Evolutionary conservation across 768 basidiomycete species (phyloP).

Genomic region (Imleria badia): DNA sequence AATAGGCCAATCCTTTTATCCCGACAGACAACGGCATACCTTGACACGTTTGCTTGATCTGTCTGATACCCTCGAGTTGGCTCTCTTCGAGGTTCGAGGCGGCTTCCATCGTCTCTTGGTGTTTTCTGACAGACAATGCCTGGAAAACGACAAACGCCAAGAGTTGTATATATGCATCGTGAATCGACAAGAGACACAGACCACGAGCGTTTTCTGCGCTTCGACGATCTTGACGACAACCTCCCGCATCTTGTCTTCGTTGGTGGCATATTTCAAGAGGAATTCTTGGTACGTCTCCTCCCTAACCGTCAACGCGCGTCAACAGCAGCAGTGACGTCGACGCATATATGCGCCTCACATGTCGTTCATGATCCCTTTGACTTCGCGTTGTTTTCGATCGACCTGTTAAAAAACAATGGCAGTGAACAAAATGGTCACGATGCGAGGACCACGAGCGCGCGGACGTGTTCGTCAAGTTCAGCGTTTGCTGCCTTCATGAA

Average conservation of each 20-base stretch:
- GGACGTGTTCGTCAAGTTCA: conserved; percentile 29
- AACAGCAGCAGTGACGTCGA: neutral
- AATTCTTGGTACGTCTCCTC: conserved; percentile 29
- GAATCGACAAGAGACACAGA: conserved; percentile 7
- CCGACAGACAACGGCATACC: conserved; percentile 10
- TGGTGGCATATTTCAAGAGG: conserved; percentile 18
- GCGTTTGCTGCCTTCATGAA: conserved; percentile 21
- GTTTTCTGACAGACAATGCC: conserved; percentile 28
- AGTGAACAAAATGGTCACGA: neutral
- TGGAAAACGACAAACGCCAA: neutral
- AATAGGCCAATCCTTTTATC: too few relatives aligned
- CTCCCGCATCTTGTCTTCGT: conserved; percentile 30
- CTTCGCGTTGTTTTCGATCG: conserved; percentile 17
- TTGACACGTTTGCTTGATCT: conserved; percentile 19
- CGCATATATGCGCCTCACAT: conserved; percentile 27
- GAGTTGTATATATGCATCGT: neutral
- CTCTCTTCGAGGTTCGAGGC: conserved; percentile 23
- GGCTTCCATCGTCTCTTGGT: conserved; percentile 25
- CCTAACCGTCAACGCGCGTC: conserved; percentile 11
- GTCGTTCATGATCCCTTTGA: conserved; percentile 17
- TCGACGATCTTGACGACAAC: conserved; percentile 27
- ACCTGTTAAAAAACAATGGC: conserved; percentile 12
- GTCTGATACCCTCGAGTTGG: conserved; percentile 23
- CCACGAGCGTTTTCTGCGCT: conserved; percentile 26
- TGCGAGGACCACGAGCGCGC: neutral